phyloP scores from a whole-genome alignment of 2,329 filamentous ascomycete genomes.

The Pleoardoris graminearum region DNA sequence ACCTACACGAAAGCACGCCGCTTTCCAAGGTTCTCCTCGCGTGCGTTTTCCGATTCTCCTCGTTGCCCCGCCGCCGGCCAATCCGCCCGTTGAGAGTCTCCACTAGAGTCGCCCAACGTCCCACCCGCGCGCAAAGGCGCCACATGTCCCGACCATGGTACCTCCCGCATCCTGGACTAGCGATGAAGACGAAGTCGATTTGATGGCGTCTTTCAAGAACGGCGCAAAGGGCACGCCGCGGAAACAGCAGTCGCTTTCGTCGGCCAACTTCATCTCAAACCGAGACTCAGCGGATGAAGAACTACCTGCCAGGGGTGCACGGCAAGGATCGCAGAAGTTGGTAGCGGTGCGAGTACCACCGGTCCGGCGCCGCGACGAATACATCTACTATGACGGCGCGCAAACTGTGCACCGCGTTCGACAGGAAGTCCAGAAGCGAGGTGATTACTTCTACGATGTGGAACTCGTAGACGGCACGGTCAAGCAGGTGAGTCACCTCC shows the following conservation, averaged over 20 bases:
- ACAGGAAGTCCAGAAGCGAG: conserved; percentile 38
- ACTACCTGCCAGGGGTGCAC: neutral
- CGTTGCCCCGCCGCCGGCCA: neutral
- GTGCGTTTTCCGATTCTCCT: too few relatives aligned
- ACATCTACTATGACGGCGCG: conserved; percentile 36
- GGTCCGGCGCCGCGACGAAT: conserved; percentile 35
- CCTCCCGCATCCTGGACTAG: neutral
- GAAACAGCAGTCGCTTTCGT: conserved; percentile 18
- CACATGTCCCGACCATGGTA: neutral
- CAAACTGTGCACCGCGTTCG: conserved; percentile 47
- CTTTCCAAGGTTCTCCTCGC: too few relatives aligned
- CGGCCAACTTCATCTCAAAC: conserved; percentile 18
- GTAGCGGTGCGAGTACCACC: conserved; percentile 33
- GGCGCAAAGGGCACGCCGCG: neutral
- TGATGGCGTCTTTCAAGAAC: conserved; percentile 36
- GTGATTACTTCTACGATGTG: conserved; percentile 47
- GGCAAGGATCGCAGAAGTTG: conserved; percentile 3
- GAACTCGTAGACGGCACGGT: conserved; percentile 46
- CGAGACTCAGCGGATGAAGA: conserved; percentile 17
- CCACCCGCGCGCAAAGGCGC: neutral
- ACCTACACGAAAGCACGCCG: too few relatives aligned
- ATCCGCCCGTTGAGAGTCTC: neutral
- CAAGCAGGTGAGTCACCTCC: conserved; percentile 46
- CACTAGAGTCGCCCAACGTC: neutral
- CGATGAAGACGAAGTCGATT: conserved; percentile 18